phyloP scores from a whole-genome alignment of 306 rosid genomes.

The Begonia masoniana region DNA sequence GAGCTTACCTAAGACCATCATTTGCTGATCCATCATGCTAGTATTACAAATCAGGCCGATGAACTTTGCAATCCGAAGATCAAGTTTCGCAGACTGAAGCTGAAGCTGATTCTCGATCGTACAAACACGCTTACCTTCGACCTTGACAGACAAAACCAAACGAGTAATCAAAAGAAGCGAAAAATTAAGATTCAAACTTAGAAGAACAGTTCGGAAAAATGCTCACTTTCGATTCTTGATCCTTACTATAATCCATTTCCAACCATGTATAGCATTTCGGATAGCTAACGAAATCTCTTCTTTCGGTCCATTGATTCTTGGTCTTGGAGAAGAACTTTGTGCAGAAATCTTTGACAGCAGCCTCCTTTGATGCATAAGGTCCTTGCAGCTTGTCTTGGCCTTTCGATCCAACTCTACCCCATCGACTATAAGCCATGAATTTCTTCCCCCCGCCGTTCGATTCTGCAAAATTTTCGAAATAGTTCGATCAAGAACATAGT shows the following conservation, averaged over 20 bases:
- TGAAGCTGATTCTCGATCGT: not conserved
- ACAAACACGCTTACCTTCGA: not conserved
- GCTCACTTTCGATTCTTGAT: not conserved
- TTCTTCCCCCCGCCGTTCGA: not conserved
- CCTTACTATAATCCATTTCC: constrained; percentile 1
- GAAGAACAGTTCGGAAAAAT: not conserved
- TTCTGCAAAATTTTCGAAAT: not conserved
- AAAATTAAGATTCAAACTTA: not conserved
- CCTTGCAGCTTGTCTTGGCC: constrained; percentile 6
- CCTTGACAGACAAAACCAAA: not conserved
- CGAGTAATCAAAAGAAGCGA: not conserved
- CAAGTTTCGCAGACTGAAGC: not conserved
- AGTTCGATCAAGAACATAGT: not conserved
- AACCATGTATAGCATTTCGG: constrained; percentile 4
- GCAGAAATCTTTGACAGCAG: constrained; percentile 3
- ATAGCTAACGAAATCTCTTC: not conserved
- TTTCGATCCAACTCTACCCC: constrained; percentile 6
- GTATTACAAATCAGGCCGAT: constrained; percentile 2
- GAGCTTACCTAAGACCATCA: constrained; percentile 2
- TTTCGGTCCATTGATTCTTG: constrained; percentile 1
- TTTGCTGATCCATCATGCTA: constrained; percentile 2
- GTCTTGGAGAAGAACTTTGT: constrained; percentile 1
- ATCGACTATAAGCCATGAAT: constrained; percentile 5
- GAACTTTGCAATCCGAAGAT: constrained; percentile 1
- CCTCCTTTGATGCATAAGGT: constrained; percentile 1